Evolutionary conservation across 495 filamentous ascomycete species (phyloP), one percentile per base, ranked within the genome.

Genomic region (Annulohypoxylon stygium): DNA sequence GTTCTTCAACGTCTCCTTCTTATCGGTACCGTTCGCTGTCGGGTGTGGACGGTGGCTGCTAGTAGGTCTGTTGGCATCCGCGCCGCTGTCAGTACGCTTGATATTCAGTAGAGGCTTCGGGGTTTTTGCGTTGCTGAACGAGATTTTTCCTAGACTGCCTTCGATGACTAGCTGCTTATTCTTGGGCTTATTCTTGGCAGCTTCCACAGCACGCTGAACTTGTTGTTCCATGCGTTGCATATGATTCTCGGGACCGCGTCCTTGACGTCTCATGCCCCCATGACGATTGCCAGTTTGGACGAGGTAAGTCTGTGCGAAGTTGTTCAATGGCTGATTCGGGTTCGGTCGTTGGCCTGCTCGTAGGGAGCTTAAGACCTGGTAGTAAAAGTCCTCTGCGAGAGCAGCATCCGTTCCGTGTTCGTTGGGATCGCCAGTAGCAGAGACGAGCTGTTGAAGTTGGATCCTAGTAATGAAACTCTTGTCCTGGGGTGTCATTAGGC

Each of bases 381-480:
- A 99, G 80, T 99, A 99, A 78, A 99, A 99, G 78, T 99, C 96
- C 74, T 98, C 96, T 2, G 90, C 83, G 18, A 97, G 81, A 6
- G 92, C 89, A 61, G 92, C 90, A 73, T 97, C 94, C 0, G 90
- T 89, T 45, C 93, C 91, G 30, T 90, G 84, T 69, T 96, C 93
- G 63, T 89, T 92, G 7, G 93, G 87, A 76, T 93, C 94, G 10
- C 95, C 95, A 50, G 94, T 95, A 36, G 94, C 93, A 4, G 94
- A 90, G 50, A 99, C 93, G 26, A 99, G 88, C 75, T 98, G 97
- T 79, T 98, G 97, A 43, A 99, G 86, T 77, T 99, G 96, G 60
- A 99, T 98, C 12, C 97, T 90, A 9, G 97, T 98, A 66, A 99
- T 96, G 78, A 98, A 99, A 76, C 98, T 99, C 86, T 99, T 99